Percentiles rank a stretch among this genome's conserved stretches.
Conservation (phyloP, 148 eudicot genomes). For the Diospyros lotus region DNA sequence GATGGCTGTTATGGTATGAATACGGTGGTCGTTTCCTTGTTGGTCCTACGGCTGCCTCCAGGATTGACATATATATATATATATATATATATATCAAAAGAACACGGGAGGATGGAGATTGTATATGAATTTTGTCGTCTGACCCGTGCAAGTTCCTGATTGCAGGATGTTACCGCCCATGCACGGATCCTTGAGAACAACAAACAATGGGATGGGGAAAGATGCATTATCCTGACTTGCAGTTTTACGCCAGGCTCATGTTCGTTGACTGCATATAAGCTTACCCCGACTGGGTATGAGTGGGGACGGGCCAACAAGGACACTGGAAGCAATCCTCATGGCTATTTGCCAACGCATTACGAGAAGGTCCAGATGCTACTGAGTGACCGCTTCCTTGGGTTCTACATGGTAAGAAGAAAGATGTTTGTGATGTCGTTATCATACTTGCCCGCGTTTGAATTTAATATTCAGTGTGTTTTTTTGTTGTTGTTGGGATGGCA, state of each 20-base stretch:
- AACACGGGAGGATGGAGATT: neutral
- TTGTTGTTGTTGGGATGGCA: too few species aligned
- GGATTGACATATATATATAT: too few species aligned
- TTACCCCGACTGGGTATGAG: constrained; percentile 92
- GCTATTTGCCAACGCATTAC: constrained; percentile 92
- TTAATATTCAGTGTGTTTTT: neutral
- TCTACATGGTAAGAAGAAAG: constrained; percentile 75
- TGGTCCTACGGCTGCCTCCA: neutral
- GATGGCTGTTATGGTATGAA: neutral
- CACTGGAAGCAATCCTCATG: constrained; percentile 83
- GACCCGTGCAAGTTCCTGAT: neutral
- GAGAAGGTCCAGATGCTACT: constrained; percentile 99
- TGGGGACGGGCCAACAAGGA: constrained; percentile 96
- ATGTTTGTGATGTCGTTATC: neutral
- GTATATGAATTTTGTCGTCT: neutral
- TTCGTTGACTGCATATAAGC: constrained; percentile 94
- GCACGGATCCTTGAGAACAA: constrained; percentile 82
- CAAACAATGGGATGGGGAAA: constrained; percentile 98
- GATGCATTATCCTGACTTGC: constrained; percentile 88
- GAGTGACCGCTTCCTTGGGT: constrained; percentile 98
- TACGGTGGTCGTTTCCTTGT: neutral
- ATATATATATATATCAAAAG: too few species aligned
- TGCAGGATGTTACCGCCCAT: constrained; percentile 85
- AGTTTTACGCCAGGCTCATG: constrained; percentile 99
- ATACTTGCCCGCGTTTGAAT: neutral